phyloP scores from a whole-genome alignment of 2,329 filamentous ascomycete genomes.

The Mycocentrospora acerina region DNA sequence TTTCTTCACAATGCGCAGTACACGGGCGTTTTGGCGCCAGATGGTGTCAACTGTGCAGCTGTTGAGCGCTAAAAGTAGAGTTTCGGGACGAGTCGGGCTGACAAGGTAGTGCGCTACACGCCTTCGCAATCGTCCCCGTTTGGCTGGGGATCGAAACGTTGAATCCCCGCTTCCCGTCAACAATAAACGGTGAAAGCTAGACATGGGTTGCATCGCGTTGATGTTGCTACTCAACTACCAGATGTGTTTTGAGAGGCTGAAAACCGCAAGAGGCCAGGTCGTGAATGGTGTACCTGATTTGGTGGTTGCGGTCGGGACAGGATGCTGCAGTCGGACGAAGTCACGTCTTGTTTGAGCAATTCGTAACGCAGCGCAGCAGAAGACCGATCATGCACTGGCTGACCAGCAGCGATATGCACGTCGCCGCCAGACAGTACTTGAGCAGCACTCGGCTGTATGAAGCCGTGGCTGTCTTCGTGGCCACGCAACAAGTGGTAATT shows the following conservation, averaged over 20 bases:
- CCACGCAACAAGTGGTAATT: conserved; percentile 17
- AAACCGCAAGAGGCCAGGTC: no score
- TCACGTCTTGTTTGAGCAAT: conserved; percentile 1
- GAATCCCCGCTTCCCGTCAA: conserved; percentile 36
- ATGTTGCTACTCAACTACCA: no score
- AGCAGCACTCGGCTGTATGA: conserved; percentile 19
- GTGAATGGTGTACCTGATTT: no score
- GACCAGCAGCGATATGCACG: conserved; percentile 32
- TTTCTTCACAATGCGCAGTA: conserved; percentile 15
- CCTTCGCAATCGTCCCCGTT: conserved; percentile 37
- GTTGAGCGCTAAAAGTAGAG: conserved; percentile 17
- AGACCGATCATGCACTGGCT: conserved; percentile 22
- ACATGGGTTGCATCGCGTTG: conserved; percentile 8
- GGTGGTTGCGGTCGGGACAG: no score
- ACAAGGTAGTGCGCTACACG: conserved; percentile 30
- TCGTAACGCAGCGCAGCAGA: no score
- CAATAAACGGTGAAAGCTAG: conserved; percentile 16
- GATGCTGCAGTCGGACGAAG: not conserved
- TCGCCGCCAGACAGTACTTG: conserved; percentile 27
- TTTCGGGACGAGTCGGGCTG: conserved; percentile 37
- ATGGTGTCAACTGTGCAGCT: conserved; percentile 16
- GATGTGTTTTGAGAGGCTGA: no score
- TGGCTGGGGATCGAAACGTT: conserved; percentile 24
- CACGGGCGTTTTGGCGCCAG: conserved; percentile 9
- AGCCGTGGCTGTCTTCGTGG: conserved; percentile 12